Evolutionary conservation across 1,284 basidiomycete genomes (phyloP).

Genomic region (Phlebopus sp.): DNA sequence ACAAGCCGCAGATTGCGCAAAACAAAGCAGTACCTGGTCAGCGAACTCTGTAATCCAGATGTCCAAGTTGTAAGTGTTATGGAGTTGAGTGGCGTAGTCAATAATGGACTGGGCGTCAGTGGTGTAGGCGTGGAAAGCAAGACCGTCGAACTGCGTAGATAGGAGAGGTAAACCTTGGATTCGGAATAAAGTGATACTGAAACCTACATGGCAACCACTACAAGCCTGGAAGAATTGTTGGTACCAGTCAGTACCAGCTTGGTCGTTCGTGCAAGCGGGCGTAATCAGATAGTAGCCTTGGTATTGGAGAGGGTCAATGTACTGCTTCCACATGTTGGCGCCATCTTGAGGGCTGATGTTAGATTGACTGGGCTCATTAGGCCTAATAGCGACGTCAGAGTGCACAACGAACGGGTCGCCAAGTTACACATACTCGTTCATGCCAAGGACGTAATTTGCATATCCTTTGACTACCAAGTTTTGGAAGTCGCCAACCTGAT

Average conservation of each 20-base stretch:
- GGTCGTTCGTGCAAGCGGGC: constrained; percentile 66
- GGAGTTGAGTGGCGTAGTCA: constrained; percentile 47
- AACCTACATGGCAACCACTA: constrained; percentile 49
- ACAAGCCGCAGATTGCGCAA: too few relatives aligned
- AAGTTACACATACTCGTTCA: constrained; percentile 51
- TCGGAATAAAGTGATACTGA: constrained; percentile 3
- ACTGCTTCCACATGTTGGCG: constrained; percentile 55
- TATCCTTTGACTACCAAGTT: constrained; percentile 34
- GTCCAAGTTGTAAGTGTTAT: constrained; percentile 44
- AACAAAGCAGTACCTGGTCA: constrained; percentile 44
- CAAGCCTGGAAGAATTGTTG: constrained; percentile 53
- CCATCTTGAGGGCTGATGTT: constrained; percentile 54
- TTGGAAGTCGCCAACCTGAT: constrained; percentile 29
- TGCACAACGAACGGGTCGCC: background rate
- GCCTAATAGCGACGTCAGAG: constrained; percentile 36
- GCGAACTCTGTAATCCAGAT: constrained; percentile 73
- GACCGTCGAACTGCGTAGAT: constrained; percentile 42
- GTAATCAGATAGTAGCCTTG: constrained; percentile 59
- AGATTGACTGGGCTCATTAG: constrained; percentile 53
- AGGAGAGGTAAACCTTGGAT: constrained; percentile 1
- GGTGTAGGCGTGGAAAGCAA: constrained; percentile 66
- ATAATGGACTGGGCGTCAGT: constrained; percentile 47
- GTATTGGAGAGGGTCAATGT: constrained; percentile 56
- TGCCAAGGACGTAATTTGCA: constrained; percentile 42
- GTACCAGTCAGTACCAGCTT: constrained; percentile 58